These are phyloP conservation scores for Synchytrium microbalum DNA, from an alignment of 371 early-diverging fungal species.

Conservation along the genomic window DNA sequence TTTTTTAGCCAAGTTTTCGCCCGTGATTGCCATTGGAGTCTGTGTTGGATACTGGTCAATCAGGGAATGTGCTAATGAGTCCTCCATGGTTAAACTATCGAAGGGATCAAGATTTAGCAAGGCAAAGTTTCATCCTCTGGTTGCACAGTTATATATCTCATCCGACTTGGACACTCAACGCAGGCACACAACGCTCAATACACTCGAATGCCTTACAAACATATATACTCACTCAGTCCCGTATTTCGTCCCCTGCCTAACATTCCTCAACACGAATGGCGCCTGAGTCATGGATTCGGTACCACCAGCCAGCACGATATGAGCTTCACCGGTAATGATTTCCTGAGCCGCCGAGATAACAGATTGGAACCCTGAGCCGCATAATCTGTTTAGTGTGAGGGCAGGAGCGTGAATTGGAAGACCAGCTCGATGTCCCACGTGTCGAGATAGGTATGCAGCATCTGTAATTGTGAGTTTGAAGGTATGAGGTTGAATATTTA, in stretches of 20 bases:
- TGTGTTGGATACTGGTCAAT: constrained; percentile 79
- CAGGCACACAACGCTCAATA: too few species aligned
- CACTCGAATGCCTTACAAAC: too few species aligned
- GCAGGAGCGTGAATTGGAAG: constrained; percentile 74
- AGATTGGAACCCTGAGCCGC: constrained; percentile 93
- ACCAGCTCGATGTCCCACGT: constrained; percentile 83
- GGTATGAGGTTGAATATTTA: not conserved
- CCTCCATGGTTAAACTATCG: constrained; percentile 64
- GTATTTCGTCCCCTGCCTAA: constrained; percentile 76
- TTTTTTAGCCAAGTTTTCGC: constrained; percentile 86
- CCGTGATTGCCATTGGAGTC: constrained; percentile 93
- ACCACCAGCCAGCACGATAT: constrained; percentile 86
- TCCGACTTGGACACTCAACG: too few species aligned
- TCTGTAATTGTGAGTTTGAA: constrained; percentile 23
- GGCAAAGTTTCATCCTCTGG: too few species aligned
- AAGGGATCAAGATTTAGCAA: not conserved
- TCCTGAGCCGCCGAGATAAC: constrained; percentile 90
- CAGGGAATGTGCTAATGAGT: constrained; percentile 75
- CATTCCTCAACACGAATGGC: constrained; percentile 71
- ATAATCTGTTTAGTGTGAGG: constrained; percentile 87
- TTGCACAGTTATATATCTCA: too few species aligned
- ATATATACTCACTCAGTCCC: constrained; percentile 59
- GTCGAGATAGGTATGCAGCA: constrained; percentile 87
- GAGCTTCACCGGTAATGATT: constrained; percentile 72
- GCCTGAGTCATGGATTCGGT: constrained; percentile 90